A percentile compares a stretch with the other conserved stretches of the same genome.
Conservation (phyloP, 2,329 filamentous ascomycete species). For the Pseudocercospora fijiensis region DNA sequence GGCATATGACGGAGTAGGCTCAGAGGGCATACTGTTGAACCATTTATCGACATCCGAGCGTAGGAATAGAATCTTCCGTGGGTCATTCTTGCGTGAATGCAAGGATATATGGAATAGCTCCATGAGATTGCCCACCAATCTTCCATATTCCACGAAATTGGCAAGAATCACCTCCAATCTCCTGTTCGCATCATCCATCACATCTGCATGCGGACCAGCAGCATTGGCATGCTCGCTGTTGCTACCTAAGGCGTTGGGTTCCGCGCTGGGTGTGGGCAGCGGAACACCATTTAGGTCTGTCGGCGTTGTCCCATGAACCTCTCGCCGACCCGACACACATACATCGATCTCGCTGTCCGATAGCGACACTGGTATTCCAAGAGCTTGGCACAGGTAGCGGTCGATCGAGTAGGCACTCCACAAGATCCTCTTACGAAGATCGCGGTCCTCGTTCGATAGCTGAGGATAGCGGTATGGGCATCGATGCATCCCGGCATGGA, state of each 20-base stretch:
- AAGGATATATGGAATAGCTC: constrained; percentile 29
- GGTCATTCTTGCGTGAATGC: constrained; percentile 24
- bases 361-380: constrained; percentile 42
- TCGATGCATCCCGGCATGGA: constrained; percentile 53
- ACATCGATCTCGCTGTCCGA: constrained; percentile 44
- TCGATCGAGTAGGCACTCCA: constrained; percentile 46
- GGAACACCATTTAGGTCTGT: constrained; percentile 12
- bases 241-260: constrained; percentile 7
- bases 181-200: not conserved
- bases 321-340: constrained; percentile 37
- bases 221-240: not conserved
- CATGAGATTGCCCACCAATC: constrained; percentile 26
- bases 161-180: constrained; percentile 27
- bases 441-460: constrained; percentile 29
- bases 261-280: not conserved
- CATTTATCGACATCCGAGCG: constrained; percentile 30
- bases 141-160: constrained; percentile 30
- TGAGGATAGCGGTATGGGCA: constrained; percentile 52
- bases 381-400: constrained; percentile 39
- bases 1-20: constrained; percentile 21
- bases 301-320: constrained; percentile 31
- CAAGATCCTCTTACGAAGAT: constrained; percentile 45
- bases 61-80: constrained; percentile 25
- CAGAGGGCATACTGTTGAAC: constrained; percentile 30
- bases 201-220: not conserved